These are phyloP conservation scores for Leavenworthia alabamica DNA, from an alignment of 345 rosid species.

Conservation along the genomic window DNA sequence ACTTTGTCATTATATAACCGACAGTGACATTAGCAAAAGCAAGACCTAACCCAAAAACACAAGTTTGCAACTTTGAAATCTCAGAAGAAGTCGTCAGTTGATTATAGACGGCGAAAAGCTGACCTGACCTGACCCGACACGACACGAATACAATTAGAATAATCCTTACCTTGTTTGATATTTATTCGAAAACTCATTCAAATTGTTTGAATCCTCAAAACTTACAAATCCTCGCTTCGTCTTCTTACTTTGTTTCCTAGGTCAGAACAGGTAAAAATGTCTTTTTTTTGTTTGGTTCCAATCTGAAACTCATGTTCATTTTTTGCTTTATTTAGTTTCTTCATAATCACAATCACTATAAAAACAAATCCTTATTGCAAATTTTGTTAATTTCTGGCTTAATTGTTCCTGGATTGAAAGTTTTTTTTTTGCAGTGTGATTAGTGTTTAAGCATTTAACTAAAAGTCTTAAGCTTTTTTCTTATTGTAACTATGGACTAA, in stretches of 20 bases:
- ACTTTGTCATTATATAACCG: conserved; percentile 15
- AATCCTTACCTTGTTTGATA: conserved; percentile 16
- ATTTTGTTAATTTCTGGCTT: neutral
- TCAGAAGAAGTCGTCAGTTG: conserved; percentile 24
- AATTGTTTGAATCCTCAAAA: neutral
- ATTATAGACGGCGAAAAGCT: conserved; percentile 6
- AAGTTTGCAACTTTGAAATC: conserved; percentile 18
- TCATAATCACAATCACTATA: neutral
- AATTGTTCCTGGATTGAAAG: neutral
- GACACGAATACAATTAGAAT: neutral
- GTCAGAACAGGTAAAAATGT: conserved; percentile 1
- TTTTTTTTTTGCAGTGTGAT: neutral
- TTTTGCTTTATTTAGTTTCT: neutral
- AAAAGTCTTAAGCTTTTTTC: neutral
- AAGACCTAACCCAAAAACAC: conserved; percentile 13
- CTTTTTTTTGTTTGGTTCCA: neutral
- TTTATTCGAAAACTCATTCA: neutral
- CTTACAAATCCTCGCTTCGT: conserved; percentile 12
- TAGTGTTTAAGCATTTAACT: neutral
- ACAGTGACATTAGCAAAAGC: conserved; percentile 8
- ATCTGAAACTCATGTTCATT: neutral
- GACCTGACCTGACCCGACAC: conserved; percentile 4
- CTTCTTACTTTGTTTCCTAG: neutral
- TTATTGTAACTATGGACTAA: conserved; percentile 7
- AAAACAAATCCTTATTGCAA: neutral